Evolutionary conservation across 148 eudicot species (phyloP), one percentile per base, ranked within the genome.

Genomic region (Pharnaceum exiguum): DNA sequence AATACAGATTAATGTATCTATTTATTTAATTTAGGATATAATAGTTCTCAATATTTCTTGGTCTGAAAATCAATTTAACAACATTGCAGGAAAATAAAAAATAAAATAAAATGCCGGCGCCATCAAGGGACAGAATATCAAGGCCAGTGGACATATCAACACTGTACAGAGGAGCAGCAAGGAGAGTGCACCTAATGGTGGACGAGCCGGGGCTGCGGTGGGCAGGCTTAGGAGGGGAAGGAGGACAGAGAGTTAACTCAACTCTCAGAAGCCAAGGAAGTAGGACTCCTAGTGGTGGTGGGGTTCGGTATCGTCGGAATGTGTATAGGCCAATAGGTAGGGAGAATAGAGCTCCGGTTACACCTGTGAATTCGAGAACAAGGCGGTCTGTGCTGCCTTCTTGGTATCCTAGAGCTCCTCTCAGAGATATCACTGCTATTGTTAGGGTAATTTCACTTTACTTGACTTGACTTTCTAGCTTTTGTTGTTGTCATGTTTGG

Each of bases 391-490:
- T 62, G 29, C 33, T 82, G 43, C 87, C 83, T n/a, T 61, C 76
- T 60, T 77, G 82, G 79, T 72, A 81, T 22, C 82, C 86, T 8
- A 69, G 86, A 28, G 62, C 61, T 17, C 86, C 82, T 13, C 75
- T 81, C 2, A 62, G 69, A 3, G 82, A 81, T 57, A 56, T 81
- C 10, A 81, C 86, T 45, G 51, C 65, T 24, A 28, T 77, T 16
- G 70, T 67, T 17, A 67, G 75, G 82, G 86, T 81, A 77, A 48
- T 10, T n/a, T n/a, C n/a, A n/a, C n/a, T n/a, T n/a, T n/a, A n/a
- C n/a, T n/a, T n/a, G n/a, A n/a, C n/a, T n/a, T n/a, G n/a, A n/a
- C n/a, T n/a, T n/a, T n/a, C n/a, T n/a, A n/a, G n/a, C n/a, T n/a
- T n/a, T n/a, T n/a, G n/a, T n/a, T n/a, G n/a, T n/a, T n/a, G n/a